Conservation (phyloP, 768 basidiomycete genomes). For the Phlegmacium glaucopus region DNA sequence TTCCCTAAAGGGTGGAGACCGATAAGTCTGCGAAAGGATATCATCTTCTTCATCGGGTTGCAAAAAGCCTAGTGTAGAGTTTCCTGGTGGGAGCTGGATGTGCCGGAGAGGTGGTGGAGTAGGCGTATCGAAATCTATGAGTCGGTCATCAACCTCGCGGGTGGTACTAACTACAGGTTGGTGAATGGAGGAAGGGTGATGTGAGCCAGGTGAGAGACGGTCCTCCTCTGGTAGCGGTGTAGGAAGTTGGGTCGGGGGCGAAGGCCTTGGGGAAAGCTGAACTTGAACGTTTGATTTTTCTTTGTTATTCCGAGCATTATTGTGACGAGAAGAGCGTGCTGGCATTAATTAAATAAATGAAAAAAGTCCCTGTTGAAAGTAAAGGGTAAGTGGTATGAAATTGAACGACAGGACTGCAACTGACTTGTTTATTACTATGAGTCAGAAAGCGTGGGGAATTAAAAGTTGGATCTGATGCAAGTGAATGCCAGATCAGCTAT, state of each 20-base stretch:
- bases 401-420: conserved; percentile 6
- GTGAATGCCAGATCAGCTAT: conserved; percentile 18
- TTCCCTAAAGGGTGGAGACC: conserved; percentile 28
- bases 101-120: conserved; percentile 1
- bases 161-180: conserved; percentile 2
- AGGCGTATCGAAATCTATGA: conserved; percentile 19
- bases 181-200: conserved; percentile 1
- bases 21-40: conserved; percentile 4
- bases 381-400: conserved; percentile 4
- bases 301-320: conserved; percentile 5
- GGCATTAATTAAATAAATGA: conserved; percentile 6
- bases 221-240: conserved; percentile 24
- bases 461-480: conserved; percentile 7
- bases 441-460: not conserved
- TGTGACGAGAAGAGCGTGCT: conserved; percentile 2
- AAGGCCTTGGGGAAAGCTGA: conserved; percentile 1
- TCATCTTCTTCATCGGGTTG: conserved; percentile 2
- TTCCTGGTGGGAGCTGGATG: not conserved
- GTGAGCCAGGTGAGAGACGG: no score
- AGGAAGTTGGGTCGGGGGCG: conserved; percentile 23
- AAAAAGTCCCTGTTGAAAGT: conserved; percentile 1
- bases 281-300: not conserved
- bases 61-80: not conserved
- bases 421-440: conserved; percentile 1
- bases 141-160: conserved; percentile 2